A percentile compares a stretch with the other conserved stretches of the same genome.
Conservation (phyloP, 805 yeast genomes). For the Teunomyces funiuensis region DNA sequence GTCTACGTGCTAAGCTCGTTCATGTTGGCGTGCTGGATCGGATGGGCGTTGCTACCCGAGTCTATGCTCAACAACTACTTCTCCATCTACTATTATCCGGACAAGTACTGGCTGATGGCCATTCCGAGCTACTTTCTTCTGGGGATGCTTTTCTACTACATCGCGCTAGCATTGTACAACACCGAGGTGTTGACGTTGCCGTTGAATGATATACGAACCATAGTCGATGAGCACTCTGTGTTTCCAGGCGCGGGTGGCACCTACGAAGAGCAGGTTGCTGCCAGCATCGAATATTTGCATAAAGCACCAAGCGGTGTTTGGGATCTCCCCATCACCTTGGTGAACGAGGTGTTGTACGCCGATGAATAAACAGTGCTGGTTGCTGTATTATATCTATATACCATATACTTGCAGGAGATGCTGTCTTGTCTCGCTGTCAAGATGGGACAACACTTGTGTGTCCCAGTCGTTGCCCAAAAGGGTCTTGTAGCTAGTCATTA, state of each 20-base stretch:
- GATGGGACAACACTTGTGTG: slow-evolving; percentile 26
- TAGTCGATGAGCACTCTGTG: slow-evolving; percentile 65
- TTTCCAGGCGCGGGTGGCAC: slow-evolving; percentile 21
- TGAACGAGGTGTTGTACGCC: slow-evolving; percentile 61
- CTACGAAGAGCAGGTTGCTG: slow-evolving; percentile 13
- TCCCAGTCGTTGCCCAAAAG: slow-evolving; percentile 48
- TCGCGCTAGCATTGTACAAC: slow-evolving; percentile 69
- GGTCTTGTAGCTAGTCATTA: slow-evolving; percentile 45
- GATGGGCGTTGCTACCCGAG: slow-evolving; percentile 79
- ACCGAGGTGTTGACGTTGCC: slow-evolving; percentile 69
- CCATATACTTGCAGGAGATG: slow-evolving; percentile 21
- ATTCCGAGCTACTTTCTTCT: slow-evolving; percentile 71
- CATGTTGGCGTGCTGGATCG: slow-evolving; percentile 52
- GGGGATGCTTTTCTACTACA: slow-evolving; percentile 69
- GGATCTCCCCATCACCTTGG: slow-evolving; percentile 76
- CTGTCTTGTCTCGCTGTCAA: slow-evolving; percentile 31
- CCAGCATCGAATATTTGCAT: slow-evolving; percentile 35
- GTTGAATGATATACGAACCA: slow-evolving; percentile 57
- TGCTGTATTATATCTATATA: slow-evolving; percentile 10
- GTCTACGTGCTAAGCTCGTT: slow-evolving; percentile 67
- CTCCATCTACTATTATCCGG: slow-evolving; percentile 74
- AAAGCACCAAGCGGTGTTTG: slow-evolving; percentile 78
- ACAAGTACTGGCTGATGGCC: slow-evolving; percentile 88
- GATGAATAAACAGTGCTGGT: slow-evolving; percentile 1
- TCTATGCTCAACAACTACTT: slow-evolving; percentile 44